Evolutionary conservation across 2,329 filamentous ascomycete species (phyloP), one percentile per base, ranked within the genome.

Genomic region (Dryadomyces quercus-mongolicae): DNA sequence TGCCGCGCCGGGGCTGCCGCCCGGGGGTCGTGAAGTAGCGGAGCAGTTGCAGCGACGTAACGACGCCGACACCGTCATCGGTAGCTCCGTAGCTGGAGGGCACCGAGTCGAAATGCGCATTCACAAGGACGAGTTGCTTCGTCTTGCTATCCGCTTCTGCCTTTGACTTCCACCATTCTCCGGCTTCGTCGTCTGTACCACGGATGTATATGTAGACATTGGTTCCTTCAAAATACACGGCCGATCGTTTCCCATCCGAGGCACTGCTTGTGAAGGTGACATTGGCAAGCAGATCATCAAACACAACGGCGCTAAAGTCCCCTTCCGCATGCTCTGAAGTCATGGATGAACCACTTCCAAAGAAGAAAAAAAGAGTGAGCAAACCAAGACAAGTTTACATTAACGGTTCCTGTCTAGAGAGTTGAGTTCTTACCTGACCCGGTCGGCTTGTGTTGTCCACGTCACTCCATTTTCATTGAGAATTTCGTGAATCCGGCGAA

Each of bases 181-280:
- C 82, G 34, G 78, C 72, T 25, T 84, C 80, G 60, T 92, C 88
- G 52, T 90, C 80, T 42, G 76, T 81, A 36, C 93, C 93, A 48
- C 88, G 84, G 56, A 98, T 86, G 63, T 96, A 95, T 42, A 95
- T 84, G 58, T 96, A 84, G 60, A 96, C 83, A 63, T 97, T 98
- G 58, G 82, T 92, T 36, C 89, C 88, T 69, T 97, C 91, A 62
- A 95, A 96, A 66, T 97, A 96, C 31, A 88, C 80, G 25, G 70
- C 66, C 44, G 68, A 62, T 38, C 61, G 63, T 18, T 62, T 64
- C 6, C 59, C 59, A 15, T 56, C 56, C 22, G 61, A 62, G 42
- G 68, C 66, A 2, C 63, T 67, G 53, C 71, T 70, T 6, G 74
- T 70, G 46, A 81, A 81, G 42, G 90, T 93, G 53, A 88, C 78